phyloP scores from a whole-genome alignment of 2,329 filamentous ascomycete species.

The Scedosporium aurantiacum region DNA sequence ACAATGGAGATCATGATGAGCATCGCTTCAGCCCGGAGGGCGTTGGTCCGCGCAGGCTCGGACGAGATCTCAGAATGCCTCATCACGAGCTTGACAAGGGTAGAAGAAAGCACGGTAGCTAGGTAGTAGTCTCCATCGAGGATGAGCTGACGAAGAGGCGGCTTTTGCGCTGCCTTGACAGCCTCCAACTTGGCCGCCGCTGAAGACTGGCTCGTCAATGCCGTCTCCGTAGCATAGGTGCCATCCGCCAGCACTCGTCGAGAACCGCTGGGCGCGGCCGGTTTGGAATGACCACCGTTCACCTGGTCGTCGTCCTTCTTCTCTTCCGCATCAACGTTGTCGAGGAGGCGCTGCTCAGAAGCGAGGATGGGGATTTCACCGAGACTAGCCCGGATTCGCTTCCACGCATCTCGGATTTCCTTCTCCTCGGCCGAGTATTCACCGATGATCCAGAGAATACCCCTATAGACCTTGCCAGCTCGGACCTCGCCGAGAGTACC shows the following conservation, averaged over 20 bases:
- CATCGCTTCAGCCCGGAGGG: slow-evolving; percentile 92
- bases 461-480: slow-evolving; percentile 93
- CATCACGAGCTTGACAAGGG: slow-evolving; percentile 95
- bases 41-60: slow-evolving; percentile 80
- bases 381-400: slow-evolving; percentile 81
- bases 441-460: slow-evolving; percentile 93
- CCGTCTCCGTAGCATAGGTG: slow-evolving; percentile 94
- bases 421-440: slow-evolving; percentile 92
- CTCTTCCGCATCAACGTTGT: slow-evolving; percentile 67
- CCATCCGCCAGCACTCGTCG: slow-evolving; percentile 90
- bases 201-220: slow-evolving; percentile 83
- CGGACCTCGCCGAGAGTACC: slow-evolving; percentile 86
- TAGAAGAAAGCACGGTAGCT: slow-evolving; percentile 87
- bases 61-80: slow-evolving; percentile 87
- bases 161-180: slow-evolving; percentile 94
- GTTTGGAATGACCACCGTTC: slow-evolving; percentile 72
- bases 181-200: slow-evolving; percentile 87
- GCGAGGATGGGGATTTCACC: slow-evolving; percentile 95
- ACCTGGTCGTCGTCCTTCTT: slow-evolving; percentile 46
- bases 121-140: slow-evolving; percentile 96
- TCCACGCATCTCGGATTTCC: slow-evolving; percentile 95
- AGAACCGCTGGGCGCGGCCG: slow-evolving; percentile 67
- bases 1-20: slow-evolving; percentile 99
- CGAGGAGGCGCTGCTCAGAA: slow-evolving; percentile 83
- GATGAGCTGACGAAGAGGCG: slow-evolving; percentile 85